Evolutionary conservation across 2,329 filamentous ascomycete species (phyloP), one percentile per base, ranked within the genome.

Genomic region (Clarireedia hainanense): DNA sequence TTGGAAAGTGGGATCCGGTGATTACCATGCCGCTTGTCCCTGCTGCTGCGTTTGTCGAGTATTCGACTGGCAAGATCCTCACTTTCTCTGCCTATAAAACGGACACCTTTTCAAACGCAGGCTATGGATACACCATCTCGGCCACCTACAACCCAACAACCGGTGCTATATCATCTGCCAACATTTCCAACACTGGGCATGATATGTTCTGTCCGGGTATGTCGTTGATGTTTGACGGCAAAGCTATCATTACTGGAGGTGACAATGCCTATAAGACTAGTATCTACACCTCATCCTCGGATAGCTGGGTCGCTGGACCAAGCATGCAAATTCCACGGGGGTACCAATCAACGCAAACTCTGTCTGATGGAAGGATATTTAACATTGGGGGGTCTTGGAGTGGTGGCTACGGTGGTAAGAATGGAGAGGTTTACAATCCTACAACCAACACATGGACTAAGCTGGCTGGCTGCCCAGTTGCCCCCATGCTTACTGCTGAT

Each of bases 381-480:
- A 75, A 73, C 12, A 81, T 62, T 39, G 81, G 81, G 17, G 81
- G 81, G 4, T 80, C 77, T 0, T 81, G 74, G 73, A 76, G 72
- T 9, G 81, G 80, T 30, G 74, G 70, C 0, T 55, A 62, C 4
- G 72, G 75, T 34, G 72, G 72, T 30, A 84, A 83, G 70, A 75
- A 80, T 57, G 81, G 78, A 45, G 81, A 85, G 61, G 66, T 81
- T 17, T 82, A 75, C 63, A 68, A 78, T 55, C 73, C 76, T 0
- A 64, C 57, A 1, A 62, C 68, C 3, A 73, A 78, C 36, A 65
- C 66, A 2, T 84, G 80, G 80, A 74, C 69, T 0, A 60, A 69
- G 20, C 65, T 81, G 0, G 61, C 69, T 1, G 73, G 72, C 24
- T 72, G 73, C 14, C 67, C 70, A 9, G 75, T 76, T 4, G 70